phyloP scores from a whole-genome alignment of 345 rosid genomes.

The Brassica carinata region DNA sequence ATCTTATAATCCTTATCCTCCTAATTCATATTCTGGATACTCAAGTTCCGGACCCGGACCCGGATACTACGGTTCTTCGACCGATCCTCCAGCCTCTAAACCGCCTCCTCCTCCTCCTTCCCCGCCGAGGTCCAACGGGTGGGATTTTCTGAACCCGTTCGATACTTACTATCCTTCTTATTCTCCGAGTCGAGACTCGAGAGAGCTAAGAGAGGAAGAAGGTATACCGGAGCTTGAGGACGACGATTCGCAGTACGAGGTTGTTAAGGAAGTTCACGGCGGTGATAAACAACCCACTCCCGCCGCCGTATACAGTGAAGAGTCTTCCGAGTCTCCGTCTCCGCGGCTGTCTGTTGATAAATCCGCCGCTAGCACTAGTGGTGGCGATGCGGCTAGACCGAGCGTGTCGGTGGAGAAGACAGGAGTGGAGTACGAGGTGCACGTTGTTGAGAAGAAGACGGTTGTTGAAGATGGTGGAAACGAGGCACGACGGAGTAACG shows the following conservation, averaged over 20 bases:
- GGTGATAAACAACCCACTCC: conserved; percentile 41
- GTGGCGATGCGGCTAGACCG: conserved; percentile 34
- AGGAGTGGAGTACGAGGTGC: conserved; percentile 66
- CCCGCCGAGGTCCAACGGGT: conserved; percentile 63
- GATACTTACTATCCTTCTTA: conserved; percentile 53
- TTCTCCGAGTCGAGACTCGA: conserved; percentile 67
- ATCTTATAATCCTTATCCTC: conserved; percentile 35
- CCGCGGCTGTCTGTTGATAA: conserved; percentile 29
- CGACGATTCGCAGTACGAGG: conserved; percentile 55
- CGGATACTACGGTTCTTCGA: conserved; percentile 43
- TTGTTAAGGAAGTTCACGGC: conserved; percentile 66
- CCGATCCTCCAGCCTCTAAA: conserved; percentile 49
- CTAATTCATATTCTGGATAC: conserved; percentile 40
- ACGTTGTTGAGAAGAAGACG: conserved; percentile 86
- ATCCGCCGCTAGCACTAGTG: conserved; percentile 29
- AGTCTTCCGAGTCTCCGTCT: conserved; percentile 1
- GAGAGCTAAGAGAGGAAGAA: conserved; percentile 84
- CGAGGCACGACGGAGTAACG: conserved; percentile 37
- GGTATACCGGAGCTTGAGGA: conserved; percentile 97
- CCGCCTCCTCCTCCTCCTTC: conserved; percentile 86
- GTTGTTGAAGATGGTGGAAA: conserved; percentile 56
- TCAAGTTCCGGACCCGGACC: conserved; percentile 38
- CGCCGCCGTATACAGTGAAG: conserved; percentile 35
- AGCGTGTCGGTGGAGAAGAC: conserved; percentile 49
- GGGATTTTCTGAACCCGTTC: conserved; percentile 82